Conservation (phyloP, 108 stramenopile genomes). For the Cylindrotheca closterium region DNA sequence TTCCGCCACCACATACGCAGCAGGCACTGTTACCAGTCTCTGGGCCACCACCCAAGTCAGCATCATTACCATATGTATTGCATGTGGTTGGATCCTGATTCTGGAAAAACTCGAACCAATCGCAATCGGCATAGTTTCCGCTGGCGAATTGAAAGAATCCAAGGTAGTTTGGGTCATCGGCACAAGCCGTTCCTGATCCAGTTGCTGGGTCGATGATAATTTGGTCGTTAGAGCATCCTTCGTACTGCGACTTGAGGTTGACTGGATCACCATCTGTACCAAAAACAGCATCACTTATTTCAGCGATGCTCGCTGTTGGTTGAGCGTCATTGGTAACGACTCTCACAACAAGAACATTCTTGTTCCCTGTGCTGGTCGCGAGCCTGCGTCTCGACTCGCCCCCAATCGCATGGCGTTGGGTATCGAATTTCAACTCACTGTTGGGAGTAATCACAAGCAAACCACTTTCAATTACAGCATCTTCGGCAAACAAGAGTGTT, state of each 20-base stretch:
- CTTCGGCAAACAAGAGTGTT: not conserved
- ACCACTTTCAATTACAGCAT: not conserved
- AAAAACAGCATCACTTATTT: constrained; percentile 19
- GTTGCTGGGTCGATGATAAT: constrained; percentile 14
- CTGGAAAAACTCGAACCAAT: too few relatives aligned
- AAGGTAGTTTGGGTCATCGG: too few relatives aligned
- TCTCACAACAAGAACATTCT: constrained; percentile 19
- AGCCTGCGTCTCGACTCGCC: not conserved
- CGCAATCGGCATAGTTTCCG: too few relatives aligned
- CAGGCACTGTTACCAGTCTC: not conserved
- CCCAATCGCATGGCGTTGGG: too few relatives aligned
- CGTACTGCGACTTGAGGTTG: constrained; percentile 22
- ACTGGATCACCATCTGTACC: constrained; percentile 23
- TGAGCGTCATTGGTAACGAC: not conserved
- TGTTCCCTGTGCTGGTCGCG: constrained; percentile 4
- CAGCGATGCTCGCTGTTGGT: constrained; percentile 2
- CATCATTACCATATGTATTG: not conserved
- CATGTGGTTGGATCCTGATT: not conserved
- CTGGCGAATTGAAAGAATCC: too few relatives aligned
- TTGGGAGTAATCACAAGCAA: not conserved
- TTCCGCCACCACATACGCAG: not conserved
- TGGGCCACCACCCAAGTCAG: not conserved
- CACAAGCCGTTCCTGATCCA: constrained; percentile 40
- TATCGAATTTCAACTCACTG: not conserved
- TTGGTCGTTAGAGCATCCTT: constrained; percentile 26